Base-by-base conservation (phyloP, 2,329 filamentous ascomycete species). In the Exophiala aquamarina region DNA sequence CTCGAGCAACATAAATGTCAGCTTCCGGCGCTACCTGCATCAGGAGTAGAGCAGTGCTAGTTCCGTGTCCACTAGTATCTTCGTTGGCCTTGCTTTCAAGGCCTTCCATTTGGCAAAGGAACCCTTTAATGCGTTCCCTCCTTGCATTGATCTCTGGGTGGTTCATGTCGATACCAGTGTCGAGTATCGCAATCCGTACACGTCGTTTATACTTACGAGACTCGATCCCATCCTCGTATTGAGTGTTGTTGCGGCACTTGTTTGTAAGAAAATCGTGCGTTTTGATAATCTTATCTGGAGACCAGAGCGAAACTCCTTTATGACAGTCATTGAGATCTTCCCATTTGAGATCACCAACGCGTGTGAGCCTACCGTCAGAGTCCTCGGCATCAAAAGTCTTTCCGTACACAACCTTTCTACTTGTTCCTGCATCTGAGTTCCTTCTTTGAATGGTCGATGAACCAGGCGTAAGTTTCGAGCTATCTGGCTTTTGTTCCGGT, bases 171-270 rank as follows among this genome's bases (percentile, higher is more conserved):
- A 49, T 23, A 9, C 47, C 47, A 2, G 47, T 47, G 44, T 50
- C 47, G 7, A 50, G 47, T 21, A 50, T 48, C 18, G 47, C 47
- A 36, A 50, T 47, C 19, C 41, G 41, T 56, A 46, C 51, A 14
- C 9, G 14, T 3, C 40, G 23, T 3, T 23, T 40, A 3, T 26
- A 6, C 11, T 26, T 26, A 11, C 23, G 23, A 26, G 23, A 26
- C 6, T 11, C 23, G 6, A 6, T 11, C 6, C 23, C 23, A 6
- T 26, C 23, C 23, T 26, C 35, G n/a, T 38, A 38, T 7, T 38
- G 4, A 17, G 19, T 17, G 18, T 17, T 38, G n/a, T 21, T 38
- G 11, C 35, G 35, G 11, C 23, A 26, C 7, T 19, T 15, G 4
- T 9, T 38, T n/a, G 10, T 17, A 21, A 38, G 18, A 19, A 38